Percentiles rank a stretch among this genome's conserved stretches.
These are phyloP conservation scores for Fusarium phyllophilum DNA, from an alignment of 2,329 filamentous ascomycete species.

Conservation along the genomic window DNA sequence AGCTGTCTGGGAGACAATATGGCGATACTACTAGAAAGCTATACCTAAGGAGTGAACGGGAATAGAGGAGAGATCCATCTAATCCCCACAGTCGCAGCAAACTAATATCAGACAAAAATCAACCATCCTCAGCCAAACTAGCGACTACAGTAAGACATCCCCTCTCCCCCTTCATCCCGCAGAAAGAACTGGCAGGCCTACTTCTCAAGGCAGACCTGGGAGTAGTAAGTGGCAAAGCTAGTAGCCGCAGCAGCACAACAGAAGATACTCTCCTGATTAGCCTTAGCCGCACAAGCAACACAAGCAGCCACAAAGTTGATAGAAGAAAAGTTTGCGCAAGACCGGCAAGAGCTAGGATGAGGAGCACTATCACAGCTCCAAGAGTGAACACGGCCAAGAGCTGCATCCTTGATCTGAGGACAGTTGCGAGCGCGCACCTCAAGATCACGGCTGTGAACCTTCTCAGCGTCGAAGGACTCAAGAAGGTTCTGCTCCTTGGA, in stretches of 20 bases:
- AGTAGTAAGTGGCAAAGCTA: conserved; percentile 22
- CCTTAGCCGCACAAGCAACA: conserved; percentile 25
- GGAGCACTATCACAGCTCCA: conserved; percentile 21
- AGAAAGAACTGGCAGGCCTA: background rate
- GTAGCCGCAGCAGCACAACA: conserved; percentile 27
- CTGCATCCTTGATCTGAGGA: conserved; percentile 10
- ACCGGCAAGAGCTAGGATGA: conserved; percentile 11
- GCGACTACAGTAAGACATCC: background rate
- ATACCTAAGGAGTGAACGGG: background rate
- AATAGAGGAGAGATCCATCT: background rate
- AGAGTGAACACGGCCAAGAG: background rate
- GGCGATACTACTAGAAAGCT: background rate
- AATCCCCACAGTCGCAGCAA: accelerated
- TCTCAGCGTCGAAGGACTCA: background rate
- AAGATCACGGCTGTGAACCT: background rate
- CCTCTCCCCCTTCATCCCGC: accelerated
- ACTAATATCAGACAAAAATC: background rate
- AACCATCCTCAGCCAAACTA: background rate
- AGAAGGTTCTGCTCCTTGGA: conserved; percentile 26
- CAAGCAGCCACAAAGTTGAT: conserved; percentile 23
- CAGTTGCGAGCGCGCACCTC: conserved; percentile 13
- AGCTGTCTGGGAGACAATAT: background rate
- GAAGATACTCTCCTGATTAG: conserved; percentile 20
- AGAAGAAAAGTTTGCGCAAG: conserved; percentile 17
- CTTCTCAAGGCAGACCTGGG: conserved; percentile 25